Evolutionary conservation across 208 protist species (phyloP), one percentile per base, ranked within the genome.

Genomic region (Phytomonas serpens): DNA sequence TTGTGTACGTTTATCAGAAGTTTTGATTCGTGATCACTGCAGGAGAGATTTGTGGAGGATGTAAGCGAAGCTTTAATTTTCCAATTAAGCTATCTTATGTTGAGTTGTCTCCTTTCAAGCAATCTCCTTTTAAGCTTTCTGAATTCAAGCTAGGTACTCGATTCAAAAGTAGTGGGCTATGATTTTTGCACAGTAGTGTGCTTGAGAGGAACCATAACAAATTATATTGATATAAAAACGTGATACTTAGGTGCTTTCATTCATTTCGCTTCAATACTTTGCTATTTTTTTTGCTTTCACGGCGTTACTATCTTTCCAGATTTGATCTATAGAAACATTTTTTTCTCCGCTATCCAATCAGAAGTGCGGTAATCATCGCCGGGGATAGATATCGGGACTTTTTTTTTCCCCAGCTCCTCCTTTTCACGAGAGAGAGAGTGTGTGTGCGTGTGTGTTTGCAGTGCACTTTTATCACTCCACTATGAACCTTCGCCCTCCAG

Each of bases 401-500:
- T 19, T 69, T 34, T 19, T 13, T 19, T 65, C 1, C 14, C 16
- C 14, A 61, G n/a, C 42, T 4, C 36, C n/a, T 67, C 31, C 29
- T 34, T 68, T 19, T 32, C 27, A n/a, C n/a, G n/a, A n/a, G n/a
- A n/a, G n/a, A n/a, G n/a, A n/a, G n/a, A n/a, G n/a, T n/a, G n/a
- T 19, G 65, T 19, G 65, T 68, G 34, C 30, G 65, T 68, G 65
- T 19, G 9, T 42, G 65, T 65, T 10, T 51, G 13, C 23, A 9
- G 11, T 72, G 37, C 14, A 19, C n/a, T 63, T 23, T 9, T 7
- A 10, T 27, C 2, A 6, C 19, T 66, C 19, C 23, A 27, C 13
- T 4, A 70, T 70, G 0, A 77, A 74, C 16, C 69, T 74, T n/a
- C 79, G 72, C 14, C 71, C 75, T 30, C 71, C 75, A 0, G 76